A percentile compares a stretch with the other conserved stretches of the same genome.
Conservation (phyloP, 306 rosid genomes). For the Cicer arietinum region DNA sequence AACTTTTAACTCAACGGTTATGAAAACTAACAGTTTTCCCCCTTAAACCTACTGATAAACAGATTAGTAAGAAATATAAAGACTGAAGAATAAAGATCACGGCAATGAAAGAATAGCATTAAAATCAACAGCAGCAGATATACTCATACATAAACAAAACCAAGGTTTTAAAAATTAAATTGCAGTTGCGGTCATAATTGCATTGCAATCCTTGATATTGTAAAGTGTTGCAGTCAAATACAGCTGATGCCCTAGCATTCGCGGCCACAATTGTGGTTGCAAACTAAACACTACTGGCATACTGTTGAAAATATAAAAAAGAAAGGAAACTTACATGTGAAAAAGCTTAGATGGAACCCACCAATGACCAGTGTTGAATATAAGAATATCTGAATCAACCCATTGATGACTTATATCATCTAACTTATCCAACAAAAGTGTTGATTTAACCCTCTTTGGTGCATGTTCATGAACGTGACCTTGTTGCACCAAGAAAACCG, state of each 20-base stretch:
- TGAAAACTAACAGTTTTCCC: too few species aligned
- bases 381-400: slow-evolving; percentile 80
- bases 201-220: background rate
- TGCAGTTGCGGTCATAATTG: background rate
- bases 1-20: background rate
- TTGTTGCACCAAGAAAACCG: slow-evolving; percentile 81
- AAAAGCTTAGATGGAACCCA: slow-evolving; percentile 92
- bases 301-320: slow-evolving; percentile 26
- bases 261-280: background rate
- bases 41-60: too few species aligned
- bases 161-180: background rate
- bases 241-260: background rate
- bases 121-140: slow-evolving; percentile 26
- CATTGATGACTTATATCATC: slow-evolving; percentile 73
- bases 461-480: slow-evolving; percentile 63
- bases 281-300: background rate
- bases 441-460: slow-evolving; percentile 81
- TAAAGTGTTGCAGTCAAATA: background rate
- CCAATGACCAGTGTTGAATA: slow-evolving; percentile 97
- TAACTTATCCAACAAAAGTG: slow-evolving; percentile 70
- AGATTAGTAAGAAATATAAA: too few species aligned
- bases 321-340: slow-evolving; percentile 63
- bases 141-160: slow-evolving; percentile 5
- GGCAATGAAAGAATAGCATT: background rate
- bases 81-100: background rate